These are phyloP conservation scores for Vinca minor DNA, from an alignment of 257 asterid species.

Conservation along the genomic window DNA sequence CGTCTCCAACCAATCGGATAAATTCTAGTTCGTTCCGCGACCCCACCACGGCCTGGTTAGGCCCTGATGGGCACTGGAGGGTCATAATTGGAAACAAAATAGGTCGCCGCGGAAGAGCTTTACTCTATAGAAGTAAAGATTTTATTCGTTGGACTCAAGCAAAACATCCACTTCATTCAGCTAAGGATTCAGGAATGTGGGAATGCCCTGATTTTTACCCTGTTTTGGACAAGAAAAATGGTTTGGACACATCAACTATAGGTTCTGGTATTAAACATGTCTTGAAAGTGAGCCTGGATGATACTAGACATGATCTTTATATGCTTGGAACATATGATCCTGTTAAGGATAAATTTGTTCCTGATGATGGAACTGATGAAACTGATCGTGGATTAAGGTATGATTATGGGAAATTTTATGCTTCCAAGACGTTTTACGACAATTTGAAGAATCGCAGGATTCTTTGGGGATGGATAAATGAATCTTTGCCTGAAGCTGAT, in stretches of 20 bases:
- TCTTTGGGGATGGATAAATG: conserved; percentile 44
- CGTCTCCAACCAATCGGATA: conserved; percentile 17
- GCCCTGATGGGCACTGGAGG: conserved; percentile 34
- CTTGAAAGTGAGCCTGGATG: conserved; percentile 36
- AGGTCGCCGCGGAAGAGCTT: conserved; percentile 18
- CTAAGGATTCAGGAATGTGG: conserved; percentile 40
- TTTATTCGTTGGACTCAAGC: conserved; percentile 27
- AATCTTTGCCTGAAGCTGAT: conserved; percentile 17
- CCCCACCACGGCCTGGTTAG: conserved; percentile 48
- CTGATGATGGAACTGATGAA: conserved; percentile 17
- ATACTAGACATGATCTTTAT: conserved; percentile 32
- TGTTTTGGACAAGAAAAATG: conserved; percentile 20
- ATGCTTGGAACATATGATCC: conserved; percentile 28
- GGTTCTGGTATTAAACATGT: conserved; percentile 29
- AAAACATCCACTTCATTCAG: conserved; percentile 24
- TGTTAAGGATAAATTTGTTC: conserved; percentile 17
- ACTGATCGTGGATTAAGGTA: conserved; percentile 21
- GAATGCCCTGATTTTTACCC: conserved; percentile 50
- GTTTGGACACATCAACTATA: conserved; percentile 27
- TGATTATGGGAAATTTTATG: conserved; percentile 44
- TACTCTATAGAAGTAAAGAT: conserved; percentile 32
- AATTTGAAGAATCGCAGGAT: conserved; percentile 26
- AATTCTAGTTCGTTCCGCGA: conserved; percentile 28
- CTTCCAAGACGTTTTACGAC: conserved; percentile 43
- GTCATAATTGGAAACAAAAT: conserved; percentile 27